These are phyloP conservation scores for Cytospora chrysosperma DNA, from an alignment of 2,329 filamentous ascomycete species.

Conservation along the genomic window DNA sequence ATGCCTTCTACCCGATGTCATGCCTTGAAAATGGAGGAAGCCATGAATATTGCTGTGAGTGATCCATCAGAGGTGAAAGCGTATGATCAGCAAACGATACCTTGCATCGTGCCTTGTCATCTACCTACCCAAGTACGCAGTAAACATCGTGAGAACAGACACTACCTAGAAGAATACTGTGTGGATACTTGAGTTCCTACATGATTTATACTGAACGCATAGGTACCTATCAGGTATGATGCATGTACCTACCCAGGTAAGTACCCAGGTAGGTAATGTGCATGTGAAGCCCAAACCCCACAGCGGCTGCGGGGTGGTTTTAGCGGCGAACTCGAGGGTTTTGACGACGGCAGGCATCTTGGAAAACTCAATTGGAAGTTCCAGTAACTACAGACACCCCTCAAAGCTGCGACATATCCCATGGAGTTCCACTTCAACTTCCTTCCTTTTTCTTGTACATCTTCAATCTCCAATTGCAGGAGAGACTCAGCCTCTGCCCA, in stretches of 20 bases:
- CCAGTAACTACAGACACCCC: not conserved
- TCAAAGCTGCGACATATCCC: not conserved
- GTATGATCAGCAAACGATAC: too few species aligned
- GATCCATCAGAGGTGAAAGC: too few species aligned
- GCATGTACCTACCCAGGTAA: not conserved
- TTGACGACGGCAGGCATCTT: not conserved
- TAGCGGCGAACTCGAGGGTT: not conserved
- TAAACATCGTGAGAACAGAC: too few species aligned
- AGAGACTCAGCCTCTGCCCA: not conserved
- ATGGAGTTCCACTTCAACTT: not conserved
- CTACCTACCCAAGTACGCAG: too few species aligned
- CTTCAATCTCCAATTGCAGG: not conserved
- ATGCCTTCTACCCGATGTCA: too few species aligned
- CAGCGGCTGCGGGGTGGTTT: slow-evolving; percentile 9
- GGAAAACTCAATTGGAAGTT: not conserved
- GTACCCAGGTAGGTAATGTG: not conserved
- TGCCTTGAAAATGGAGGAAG: too few species aligned
- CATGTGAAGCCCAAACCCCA: not conserved
- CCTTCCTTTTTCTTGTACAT: not conserved
- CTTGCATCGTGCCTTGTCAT: too few species aligned
- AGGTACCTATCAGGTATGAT: too few species aligned
- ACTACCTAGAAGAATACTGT: too few species aligned
- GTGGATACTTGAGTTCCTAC: too few species aligned
- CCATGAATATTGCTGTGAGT: too few species aligned
- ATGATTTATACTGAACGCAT: too few species aligned